Base-by-base conservation (phyloP, 768 basidiomycete genomes). In the Termitomyces bulborhizus region DNA sequence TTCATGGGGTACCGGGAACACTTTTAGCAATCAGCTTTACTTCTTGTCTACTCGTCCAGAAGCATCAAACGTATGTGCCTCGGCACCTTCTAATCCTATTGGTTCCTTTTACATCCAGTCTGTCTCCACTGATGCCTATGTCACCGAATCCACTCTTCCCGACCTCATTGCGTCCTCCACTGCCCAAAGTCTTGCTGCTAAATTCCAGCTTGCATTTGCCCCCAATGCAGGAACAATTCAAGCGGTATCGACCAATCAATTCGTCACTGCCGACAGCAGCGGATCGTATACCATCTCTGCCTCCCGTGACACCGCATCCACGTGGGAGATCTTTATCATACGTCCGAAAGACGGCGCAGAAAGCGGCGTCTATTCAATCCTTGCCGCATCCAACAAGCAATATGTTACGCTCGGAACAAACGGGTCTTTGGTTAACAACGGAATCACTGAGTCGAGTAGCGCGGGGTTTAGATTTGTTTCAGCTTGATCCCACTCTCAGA, bases 1-100 rank as follows among this genome's bases (percentile, higher is more conserved):
- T 27, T 60, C 53, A 3, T 72, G 71, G 71, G 71, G 71, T 18
- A 60, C 64, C 0, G 70, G 69, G 4, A 72, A 69, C 44, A 66
- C 68, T 2, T 68, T 64, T 53, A 67, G 66, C 43, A 68, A 67
- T 51, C 66, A 69, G 24, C 42, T 68, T 12, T 70, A 72, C 53
- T 70, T 66, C 58, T 52, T 72, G 44, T 61, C 69, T 40, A 72
- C 71, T 43, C 68, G 71, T 41, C 57, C 64, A 32, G 67, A 66
- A 27, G 48, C 67, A 12, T 58, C 57, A 31, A 68, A 68, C 13
- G 62, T 71, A 51, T 71, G 70, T 57, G 61, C 56, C 15, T 47
- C 69, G 1, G 56, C 55, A 4, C 54, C 60, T 1, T 50, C 61
- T 3, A 70, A 70, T 51, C 70, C 70, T 11, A 48, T 62, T 6